Evolutionary conservation across 2,329 filamentous ascomycete species (phyloP), one percentile per base, ranked within the genome.

Genomic region (Aspergillus candidus): DNA sequence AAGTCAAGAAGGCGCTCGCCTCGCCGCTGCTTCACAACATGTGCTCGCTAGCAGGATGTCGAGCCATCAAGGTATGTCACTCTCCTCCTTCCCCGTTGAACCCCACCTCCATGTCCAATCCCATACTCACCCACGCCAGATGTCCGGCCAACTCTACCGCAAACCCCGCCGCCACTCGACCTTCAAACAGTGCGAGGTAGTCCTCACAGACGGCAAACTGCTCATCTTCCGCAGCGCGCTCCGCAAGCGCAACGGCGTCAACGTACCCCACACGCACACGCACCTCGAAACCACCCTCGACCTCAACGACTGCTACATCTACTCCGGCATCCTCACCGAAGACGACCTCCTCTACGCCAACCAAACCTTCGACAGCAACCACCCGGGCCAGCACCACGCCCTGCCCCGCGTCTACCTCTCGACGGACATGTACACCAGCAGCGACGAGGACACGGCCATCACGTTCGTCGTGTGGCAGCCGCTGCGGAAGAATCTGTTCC

Each of bases 391-490:
- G 22, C 22, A 77, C 42, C 72, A 77, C 46, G 75, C 78, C 3
- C 62, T 83, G 8, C 80, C 80, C 3, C 68, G 78, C 3, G 73
- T 81, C 4, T 83, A 81, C 54, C 72, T 77, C 29, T 72, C 62
- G 3, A 54, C 78, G 41, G 79, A 83, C 49, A 72, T 72, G 13
- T 82, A 78, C 74, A 83, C 78, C 14, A 76, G 71, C 18, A 75
- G 73, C 0, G 80, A 84, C 51, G 80, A 83, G 54, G 80, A 83
- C 53, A 75, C 76, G n/a, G 80, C 80, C 66, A 81, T 78, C 0
- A 80, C 77, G 2, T 84, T 84, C 56, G 80, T 83, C n/a, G 68
- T 84, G 34, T 84, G 80, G 80, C 76, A 81, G 51, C 76, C 75
- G 32, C 71, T 74, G 49, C 72, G 69, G 47, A 80, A 79, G 55